A percentile compares a stretch with the other conserved stretches of the same genome.
Conservation (phyloP, 2,329 filamentous ascomycete species). For the Colletotrichum higginsianum region DNA sequence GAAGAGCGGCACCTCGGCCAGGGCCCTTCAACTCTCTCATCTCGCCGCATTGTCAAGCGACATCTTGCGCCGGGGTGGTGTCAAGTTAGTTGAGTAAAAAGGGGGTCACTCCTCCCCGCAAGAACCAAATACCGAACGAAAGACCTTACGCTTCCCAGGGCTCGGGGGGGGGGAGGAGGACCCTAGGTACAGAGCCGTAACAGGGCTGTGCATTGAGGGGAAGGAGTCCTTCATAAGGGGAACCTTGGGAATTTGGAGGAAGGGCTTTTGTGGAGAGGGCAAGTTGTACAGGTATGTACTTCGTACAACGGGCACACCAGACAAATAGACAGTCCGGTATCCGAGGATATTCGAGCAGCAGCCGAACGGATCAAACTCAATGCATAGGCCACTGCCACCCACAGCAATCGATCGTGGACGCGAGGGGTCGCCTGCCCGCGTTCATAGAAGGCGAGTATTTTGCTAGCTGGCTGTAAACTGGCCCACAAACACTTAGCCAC, state of each 20-base stretch:
- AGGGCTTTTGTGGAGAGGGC: constrained; percentile 10
- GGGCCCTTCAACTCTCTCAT: constrained; percentile 1
- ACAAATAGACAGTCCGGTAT: not conserved
- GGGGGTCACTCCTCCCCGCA: not conserved
- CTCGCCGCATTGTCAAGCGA: not conserved
- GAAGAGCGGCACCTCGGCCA: not conserved
- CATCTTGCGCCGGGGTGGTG: constrained; percentile 7
- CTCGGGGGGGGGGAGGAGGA: not conserved
- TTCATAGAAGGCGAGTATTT: not conserved
- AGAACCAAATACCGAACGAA: constrained; percentile 3
- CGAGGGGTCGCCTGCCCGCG: not conserved
- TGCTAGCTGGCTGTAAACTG: not conserved
- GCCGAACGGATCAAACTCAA: not conserved
- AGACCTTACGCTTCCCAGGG: not conserved
- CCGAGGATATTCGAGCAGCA: not conserved
- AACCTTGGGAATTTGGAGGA: constrained; percentile 7
- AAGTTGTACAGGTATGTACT: not conserved
- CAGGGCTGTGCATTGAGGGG: constrained; percentile 36
- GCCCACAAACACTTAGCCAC: not conserved
- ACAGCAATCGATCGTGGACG: not conserved
- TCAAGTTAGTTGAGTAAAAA: constrained; percentile 19
- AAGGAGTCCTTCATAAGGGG: too few species aligned
- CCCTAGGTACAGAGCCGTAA: not conserved
- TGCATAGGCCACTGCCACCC: not conserved
- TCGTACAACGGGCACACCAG: not conserved